Evolutionary conservation across 306 rosid species (phyloP).

Genomic region (Vigna trinervia): DNA sequence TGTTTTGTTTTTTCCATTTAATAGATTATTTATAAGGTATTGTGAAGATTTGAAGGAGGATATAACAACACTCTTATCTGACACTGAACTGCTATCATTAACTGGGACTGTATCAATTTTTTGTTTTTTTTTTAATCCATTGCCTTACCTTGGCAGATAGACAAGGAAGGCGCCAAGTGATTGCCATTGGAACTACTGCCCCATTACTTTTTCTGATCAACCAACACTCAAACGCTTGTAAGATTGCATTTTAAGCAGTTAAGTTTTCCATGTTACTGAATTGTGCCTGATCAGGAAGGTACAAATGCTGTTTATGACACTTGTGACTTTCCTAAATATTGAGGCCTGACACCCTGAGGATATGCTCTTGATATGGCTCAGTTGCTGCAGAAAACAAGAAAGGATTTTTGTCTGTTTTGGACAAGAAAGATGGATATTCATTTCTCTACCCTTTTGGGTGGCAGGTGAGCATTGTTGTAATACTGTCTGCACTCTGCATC

Average conservation of each 20-base stretch:
- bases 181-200: slow-evolving; percentile 64
- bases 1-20: background rate
- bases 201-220: slow-evolving; percentile 68
- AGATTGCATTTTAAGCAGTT: slow-evolving; percentile 56
- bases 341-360: slow-evolving; percentile 67
- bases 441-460: slow-evolving; percentile 95
- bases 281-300: slow-evolving; percentile 31
- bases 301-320: slow-evolving; percentile 39
- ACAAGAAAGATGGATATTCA: slow-evolving; percentile 86
- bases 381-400: slow-evolving; percentile 97
- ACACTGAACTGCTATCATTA: background rate
- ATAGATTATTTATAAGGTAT: background rate
- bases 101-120: background rate
- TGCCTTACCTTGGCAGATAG: slow-evolving; percentile 67
- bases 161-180: slow-evolving; percentile 78
- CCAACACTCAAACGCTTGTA: slow-evolving; percentile 76
- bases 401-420: slow-evolving; percentile 73
- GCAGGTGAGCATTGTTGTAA: slow-evolving; percentile 67
- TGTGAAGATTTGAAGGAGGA: background rate
- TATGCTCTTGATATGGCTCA: slow-evolving; percentile 94
- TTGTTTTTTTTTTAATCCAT: background rate
- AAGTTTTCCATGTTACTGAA: slow-evolving; percentile 35
- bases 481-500: slow-evolving; percentile 14
- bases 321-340: slow-evolving; percentile 49
- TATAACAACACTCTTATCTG: background rate